These are phyloP conservation scores for Solanum chilense DNA, from an alignment of 257 asterid species.

Conservation along the genomic window DNA sequence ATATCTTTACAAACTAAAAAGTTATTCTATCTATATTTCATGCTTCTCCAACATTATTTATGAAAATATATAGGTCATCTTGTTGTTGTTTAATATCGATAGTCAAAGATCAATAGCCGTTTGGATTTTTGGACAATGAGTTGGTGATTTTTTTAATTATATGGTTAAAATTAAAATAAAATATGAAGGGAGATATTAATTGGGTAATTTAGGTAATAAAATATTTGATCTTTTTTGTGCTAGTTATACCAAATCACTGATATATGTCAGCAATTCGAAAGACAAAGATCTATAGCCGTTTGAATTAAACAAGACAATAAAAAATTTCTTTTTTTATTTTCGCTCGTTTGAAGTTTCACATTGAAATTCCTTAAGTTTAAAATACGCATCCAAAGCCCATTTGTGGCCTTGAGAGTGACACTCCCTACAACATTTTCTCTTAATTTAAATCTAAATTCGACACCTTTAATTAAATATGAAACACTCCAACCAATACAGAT, in stretches of 20 bases:
- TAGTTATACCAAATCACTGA: not conserved
- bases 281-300: not conserved
- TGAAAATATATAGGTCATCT: not conserved
- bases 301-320: not conserved
- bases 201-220: not conserved
- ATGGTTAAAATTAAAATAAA: not conserved
- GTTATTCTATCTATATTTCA: no score
- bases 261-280: not conserved
- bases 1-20: not conserved
- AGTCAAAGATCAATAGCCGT: not conserved
- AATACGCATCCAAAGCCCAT: no score
- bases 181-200: not conserved
- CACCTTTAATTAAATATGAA: no score
- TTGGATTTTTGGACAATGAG: not conserved
- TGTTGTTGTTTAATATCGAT: not conserved
- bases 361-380: no score
- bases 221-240: not conserved
- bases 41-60: not conserved
- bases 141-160: not conserved
- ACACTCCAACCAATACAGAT: no score
- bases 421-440: no score
- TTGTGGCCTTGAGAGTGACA: no score
- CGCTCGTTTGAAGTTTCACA: fast-evolving
- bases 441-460: fast-evolving
- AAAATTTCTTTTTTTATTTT: no score